These are phyloP conservation scores for Gnaphalium uliginosum DNA, from an alignment of 129 eudicot genomes.

Conservation along the genomic window DNA sequence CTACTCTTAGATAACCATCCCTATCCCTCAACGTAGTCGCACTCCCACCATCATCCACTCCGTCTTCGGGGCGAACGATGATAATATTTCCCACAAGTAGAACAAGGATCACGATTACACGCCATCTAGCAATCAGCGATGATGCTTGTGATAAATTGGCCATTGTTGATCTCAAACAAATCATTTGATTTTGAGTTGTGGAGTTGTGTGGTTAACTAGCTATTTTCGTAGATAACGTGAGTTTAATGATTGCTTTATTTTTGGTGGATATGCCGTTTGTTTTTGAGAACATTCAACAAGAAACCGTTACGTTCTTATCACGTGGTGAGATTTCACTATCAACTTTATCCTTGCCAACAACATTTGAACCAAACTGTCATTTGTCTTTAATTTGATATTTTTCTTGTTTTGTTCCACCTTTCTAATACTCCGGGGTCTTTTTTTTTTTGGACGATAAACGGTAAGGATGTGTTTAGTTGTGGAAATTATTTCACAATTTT, in stretches of 20 bases:
- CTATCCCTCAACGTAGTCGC: slow-evolving; percentile 20
- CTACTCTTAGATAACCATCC: slow-evolving; percentile 37
- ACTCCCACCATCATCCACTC: slow-evolving; percentile 5
- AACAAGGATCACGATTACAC: slow-evolving; percentile 18
- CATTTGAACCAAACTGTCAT: background rate
- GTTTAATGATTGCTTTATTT: background rate
- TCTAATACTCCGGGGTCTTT: background rate
- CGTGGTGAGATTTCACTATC: slow-evolving; percentile 27
- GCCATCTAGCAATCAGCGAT: background rate
- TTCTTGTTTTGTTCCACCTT: background rate
- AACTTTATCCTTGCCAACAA: background rate
- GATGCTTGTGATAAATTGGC: slow-evolving; percentile 12
- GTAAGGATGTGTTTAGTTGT: no score
- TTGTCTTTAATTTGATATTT: background rate
- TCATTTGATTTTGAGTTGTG: slow-evolving; percentile 5
- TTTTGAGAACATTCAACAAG: slow-evolving; percentile 31
- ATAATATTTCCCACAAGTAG: background rate
- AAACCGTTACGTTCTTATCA: slow-evolving; percentile 10
- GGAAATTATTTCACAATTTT: no score
- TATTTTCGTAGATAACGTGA: background rate
- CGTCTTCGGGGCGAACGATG: slow-evolving; percentile 20
- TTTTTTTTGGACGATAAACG: no score
- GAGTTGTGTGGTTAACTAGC: background rate
- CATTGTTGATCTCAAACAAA: slow-evolving; percentile 22
- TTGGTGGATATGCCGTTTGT: slow-evolving; percentile 26